Evolutionary conservation across 257 asterid species (phyloP).

Genomic region (Cordia subcordata): DNA sequence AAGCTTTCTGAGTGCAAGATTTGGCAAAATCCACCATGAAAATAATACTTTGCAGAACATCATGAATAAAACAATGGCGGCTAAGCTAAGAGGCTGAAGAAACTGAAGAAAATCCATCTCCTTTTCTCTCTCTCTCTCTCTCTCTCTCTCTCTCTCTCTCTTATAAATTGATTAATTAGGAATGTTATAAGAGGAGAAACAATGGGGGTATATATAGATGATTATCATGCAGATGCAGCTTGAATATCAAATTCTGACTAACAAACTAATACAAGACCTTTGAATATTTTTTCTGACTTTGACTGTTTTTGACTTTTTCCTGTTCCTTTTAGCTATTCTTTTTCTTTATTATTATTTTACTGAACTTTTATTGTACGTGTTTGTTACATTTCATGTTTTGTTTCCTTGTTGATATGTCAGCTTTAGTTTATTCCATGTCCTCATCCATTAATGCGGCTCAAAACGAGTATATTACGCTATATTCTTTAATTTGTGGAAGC

Average conservation of each 20-base stretch:
- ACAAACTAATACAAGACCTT: not conserved
- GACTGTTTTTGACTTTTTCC: not conserved
- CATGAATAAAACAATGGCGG: slow-evolving; percentile 21
- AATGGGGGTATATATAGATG: not conserved
- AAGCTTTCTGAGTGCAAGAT: slow-evolving; percentile 33
- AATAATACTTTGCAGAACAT: slow-evolving; percentile 31
- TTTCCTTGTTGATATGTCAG: not conserved
- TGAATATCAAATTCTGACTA: not conserved
- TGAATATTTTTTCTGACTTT: not conserved
- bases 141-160: no score
- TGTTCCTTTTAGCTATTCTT: no score
- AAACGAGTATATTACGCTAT: slow-evolving; percentile 23
- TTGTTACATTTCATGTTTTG: not conserved
- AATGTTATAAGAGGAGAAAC: not conserved
- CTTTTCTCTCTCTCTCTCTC: no score
- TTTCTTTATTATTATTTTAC: not conserved
- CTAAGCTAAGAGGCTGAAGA: slow-evolving; percentile 4
- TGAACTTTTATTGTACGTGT: no score
- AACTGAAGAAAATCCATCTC: slow-evolving; percentile 22
- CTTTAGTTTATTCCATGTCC: slow-evolving; percentile 5
- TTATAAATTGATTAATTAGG: not conserved
- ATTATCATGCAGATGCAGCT: not conserved
- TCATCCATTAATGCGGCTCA: not conserved
- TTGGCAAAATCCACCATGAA: slow-evolving; percentile 61
- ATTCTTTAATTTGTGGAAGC: slow-evolving; percentile 6